Evolutionary conservation across 2,329 filamentous ascomycete genomes (phyloP), one percentile per base, ranked within the genome.

Genomic region (Aspergillus brunneoviolaceus): DNA sequence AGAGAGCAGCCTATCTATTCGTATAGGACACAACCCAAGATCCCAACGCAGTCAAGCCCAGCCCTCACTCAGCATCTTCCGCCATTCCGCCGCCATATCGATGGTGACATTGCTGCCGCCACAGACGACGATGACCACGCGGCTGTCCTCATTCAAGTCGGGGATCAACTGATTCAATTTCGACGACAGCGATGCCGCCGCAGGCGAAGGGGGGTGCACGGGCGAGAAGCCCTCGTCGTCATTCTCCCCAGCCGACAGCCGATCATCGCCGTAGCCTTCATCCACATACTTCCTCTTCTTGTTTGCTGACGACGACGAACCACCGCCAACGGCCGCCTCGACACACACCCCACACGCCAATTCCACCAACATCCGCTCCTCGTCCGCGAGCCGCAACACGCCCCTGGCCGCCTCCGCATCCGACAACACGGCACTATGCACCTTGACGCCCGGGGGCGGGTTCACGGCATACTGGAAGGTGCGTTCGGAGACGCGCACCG

Each of bases 91-190:
- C 55, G 92, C 76, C 70, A 87, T 82, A 39, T 84, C 82, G 60
- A 89, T 73, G 2, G 84, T 86, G 39, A 91, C 84, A 71, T 87
- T 87, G 23, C 84, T 87, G 4, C 90, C 90, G 49, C 94, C 94
- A 70, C 94, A 98, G 6, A 97, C 87, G 25, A 96, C 82, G 56
- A 97, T 80, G 1, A 97, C 92, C 5, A 97, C 84, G 65, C 90
- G 91, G 72, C 87, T 89, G 59, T 84, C 78, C 0, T 81, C 79
- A 76, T 83, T 87, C 63, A 91, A 82, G 35, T 83, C 82, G 33
- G 88, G 85, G 0, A 92, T 77, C 10, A 86, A 77, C 66, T 82
- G 80, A 69, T 87, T 83, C 69, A 96, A 71, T 47, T 84, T 73
- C 5, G 75, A 77, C 60, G 67, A 67, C 19, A 74, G 3, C 2